These are phyloP conservation scores for Chionographis japonica DNA, from an alignment of 106 monocot genomes.

Conservation along the genomic window DNA sequence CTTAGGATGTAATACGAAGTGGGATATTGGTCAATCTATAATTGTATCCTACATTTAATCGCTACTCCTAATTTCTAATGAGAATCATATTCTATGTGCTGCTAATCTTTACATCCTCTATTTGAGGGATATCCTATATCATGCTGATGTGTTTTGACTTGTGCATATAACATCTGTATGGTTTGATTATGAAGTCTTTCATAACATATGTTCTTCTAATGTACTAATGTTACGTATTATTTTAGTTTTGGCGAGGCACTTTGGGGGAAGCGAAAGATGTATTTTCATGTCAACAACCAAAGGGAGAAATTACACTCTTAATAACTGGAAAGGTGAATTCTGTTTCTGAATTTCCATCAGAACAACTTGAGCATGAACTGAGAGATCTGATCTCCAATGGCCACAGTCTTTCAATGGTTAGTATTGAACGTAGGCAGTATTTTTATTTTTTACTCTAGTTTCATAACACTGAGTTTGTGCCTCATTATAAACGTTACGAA, in stretches of 20 bases:
- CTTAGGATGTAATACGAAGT: too few relatives aligned
- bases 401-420: constrained; percentile 58
- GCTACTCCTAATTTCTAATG: too few relatives aligned
- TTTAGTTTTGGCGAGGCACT: constrained; percentile 73
- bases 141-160: too few relatives aligned
- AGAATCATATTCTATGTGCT: too few relatives aligned
- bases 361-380: constrained; percentile 56
- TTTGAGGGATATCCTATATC: too few relatives aligned
- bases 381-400: constrained; percentile 47
- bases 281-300: constrained; percentile 36
- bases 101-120: too few relatives aligned
- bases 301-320: constrained; percentile 69
- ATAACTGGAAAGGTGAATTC: constrained; percentile 47
- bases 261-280: constrained; percentile 44
- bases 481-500: too few relatives aligned
- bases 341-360: constrained; percentile 44
- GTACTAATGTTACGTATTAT: neutral
- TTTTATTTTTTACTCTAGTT: neutral
- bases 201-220: neutral
- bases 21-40: too few relatives aligned
- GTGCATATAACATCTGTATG: too few relatives aligned
- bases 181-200: too few relatives aligned
- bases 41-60: too few relatives aligned
- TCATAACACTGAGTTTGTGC: too few relatives aligned
- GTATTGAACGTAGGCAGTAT: neutral